Evolutionary conservation across 2,329 filamentous ascomycete species (phyloP).

Genomic region (Herpotrichia juniperi): DNA sequence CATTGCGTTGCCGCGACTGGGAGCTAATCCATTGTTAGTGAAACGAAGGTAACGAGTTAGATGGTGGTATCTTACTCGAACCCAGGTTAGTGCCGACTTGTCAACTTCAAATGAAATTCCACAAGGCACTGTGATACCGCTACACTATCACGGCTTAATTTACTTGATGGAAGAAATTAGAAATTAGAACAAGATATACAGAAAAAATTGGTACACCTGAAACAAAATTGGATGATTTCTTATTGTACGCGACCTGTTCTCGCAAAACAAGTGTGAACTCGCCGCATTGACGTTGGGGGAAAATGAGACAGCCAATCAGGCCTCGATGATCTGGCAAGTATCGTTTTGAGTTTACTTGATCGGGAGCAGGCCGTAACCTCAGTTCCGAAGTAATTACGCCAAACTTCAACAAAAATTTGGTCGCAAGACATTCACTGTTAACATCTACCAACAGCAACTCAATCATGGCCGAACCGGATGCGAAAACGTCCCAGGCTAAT

Average conservation of each 20-base stretch:
- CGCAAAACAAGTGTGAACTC: too few species aligned
- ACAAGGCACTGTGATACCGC: conserved; percentile 4
- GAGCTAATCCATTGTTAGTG: too few species aligned
- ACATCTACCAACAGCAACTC: not conserved
- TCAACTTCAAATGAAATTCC: too few species aligned
- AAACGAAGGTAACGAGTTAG: too few species aligned
- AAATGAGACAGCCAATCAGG: not conserved
- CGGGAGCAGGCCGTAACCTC: not conserved
- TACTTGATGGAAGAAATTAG: not conserved
- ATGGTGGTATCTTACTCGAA: too few species aligned
- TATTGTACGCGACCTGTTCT: too few species aligned
- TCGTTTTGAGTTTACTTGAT: not conserved
- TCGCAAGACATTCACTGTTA: not conserved
- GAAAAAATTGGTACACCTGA: too few species aligned
- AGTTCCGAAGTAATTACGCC: conserved; percentile 24
- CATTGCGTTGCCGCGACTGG: not conserved
- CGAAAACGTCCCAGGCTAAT: conserved; percentile 32
- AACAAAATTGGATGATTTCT: too few species aligned
- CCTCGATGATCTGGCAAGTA: not conserved
- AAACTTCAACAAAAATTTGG: conserved; percentile 5
- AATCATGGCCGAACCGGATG: conserved; percentile 38
- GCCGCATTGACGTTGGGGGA: too few species aligned
- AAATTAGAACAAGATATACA: too few species aligned
- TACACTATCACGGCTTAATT: conserved; percentile 2
- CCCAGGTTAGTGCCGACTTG: conserved; percentile 4